Evolutionary conservation across 2,329 filamentous ascomycete genomes (phyloP), one percentile per base, ranked within the genome.

Genomic region (Beauveria varroae): DNA sequence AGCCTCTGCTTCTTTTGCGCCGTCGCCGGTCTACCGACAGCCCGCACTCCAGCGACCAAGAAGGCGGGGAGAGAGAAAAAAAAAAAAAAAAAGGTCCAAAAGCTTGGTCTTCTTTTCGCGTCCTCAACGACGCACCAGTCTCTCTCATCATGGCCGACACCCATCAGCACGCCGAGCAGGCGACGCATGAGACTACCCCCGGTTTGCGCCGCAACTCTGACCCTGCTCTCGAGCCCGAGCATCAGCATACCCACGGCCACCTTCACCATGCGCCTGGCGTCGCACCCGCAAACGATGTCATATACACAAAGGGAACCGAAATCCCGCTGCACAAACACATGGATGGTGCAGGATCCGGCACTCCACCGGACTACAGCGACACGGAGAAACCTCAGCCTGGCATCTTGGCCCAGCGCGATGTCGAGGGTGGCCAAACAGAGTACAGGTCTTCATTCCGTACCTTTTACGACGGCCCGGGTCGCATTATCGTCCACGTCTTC

Each of bases 401-500:
- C 52, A 65, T 75, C 20, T 58, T 75, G 10, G 68, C 69, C 7
- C 68, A 72, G 6, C 65, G 65, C 51, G 67, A 65, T 18, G 65
- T 64, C 50, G 66, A 66, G 43, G 60, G 61, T 57, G 60, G 61
- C 57, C 67, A 65, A 30, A 60, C 64, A 54, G 66, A 63, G 40
- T 65, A 65, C 54, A 62, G 59, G 47, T 65, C 65, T 14, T 61
- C 50, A n/a, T 65, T 68, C 50, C 74, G 69, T 63, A 67, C 65
- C 8, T 68, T 81, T 63, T 82, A 62, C 30, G 60, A 82, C 66
- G 70, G 72, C 64, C 76, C 74, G 61, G 77, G 77, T 65, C 76
- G 78, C 44, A 72, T 78, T 62, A 67, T 79, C 50, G 69, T 77
- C 51, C 82, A 85, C 70, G 64, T 79, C 65, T 67, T 78, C 69